Evolutionary conservation across 2,329 filamentous ascomycete genomes (phyloP).

Genomic region (Phialophora expanda): DNA sequence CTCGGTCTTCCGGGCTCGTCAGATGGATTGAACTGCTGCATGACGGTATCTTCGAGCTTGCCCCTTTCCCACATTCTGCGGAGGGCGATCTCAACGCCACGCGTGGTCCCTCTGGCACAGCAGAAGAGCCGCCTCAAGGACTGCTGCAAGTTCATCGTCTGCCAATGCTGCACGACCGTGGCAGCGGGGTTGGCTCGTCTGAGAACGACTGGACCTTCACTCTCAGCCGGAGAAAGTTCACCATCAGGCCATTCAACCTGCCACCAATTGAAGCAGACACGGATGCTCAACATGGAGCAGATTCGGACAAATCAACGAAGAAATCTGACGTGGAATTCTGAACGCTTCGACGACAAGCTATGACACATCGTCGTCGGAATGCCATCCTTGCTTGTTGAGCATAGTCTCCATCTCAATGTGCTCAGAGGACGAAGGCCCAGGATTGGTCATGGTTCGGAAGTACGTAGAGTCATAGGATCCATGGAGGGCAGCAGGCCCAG

Average conservation of each 20-base stretch:
- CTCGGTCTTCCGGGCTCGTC: slow-evolving; percentile 74
- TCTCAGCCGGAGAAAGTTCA: slow-evolving; percentile 79
- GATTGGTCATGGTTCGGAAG: slow-evolving; percentile 61
- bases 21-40: slow-evolving; percentile 84
- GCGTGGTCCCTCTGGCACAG: slow-evolving; percentile 52
- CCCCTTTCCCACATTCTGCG: slow-evolving; percentile 69
- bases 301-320: slow-evolving; percentile 55
- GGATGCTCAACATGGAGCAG: slow-evolving; percentile 61
- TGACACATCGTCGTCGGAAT: slow-evolving; percentile 39
- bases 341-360: slow-evolving; percentile 35
- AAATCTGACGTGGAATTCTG: slow-evolving; percentile 79
- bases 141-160: slow-evolving; percentile 82
- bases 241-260: slow-evolving; percentile 85
- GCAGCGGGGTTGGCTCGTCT: slow-evolving; percentile 71
- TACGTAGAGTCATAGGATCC: slow-evolving; percentile 62
- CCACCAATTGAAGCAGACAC: slow-evolving; percentile 82
- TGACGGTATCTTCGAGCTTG: slow-evolving; percentile 86
- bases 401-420: slow-evolving; percentile 68
- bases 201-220: slow-evolving; percentile 91
- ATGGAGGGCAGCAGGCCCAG: slow-evolving; percentile 51
- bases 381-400: slow-evolving; percentile 53
- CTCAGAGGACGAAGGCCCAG: slow-evolving; percentile 61
- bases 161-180: slow-evolving; percentile 85
- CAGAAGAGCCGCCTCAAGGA: slow-evolving; percentile 81
- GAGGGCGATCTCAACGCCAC: slow-evolving; percentile 46